Evolutionary conservation across 345 rosid genomes (phyloP).

Genomic region (Hevea brasiliensis): DNA sequence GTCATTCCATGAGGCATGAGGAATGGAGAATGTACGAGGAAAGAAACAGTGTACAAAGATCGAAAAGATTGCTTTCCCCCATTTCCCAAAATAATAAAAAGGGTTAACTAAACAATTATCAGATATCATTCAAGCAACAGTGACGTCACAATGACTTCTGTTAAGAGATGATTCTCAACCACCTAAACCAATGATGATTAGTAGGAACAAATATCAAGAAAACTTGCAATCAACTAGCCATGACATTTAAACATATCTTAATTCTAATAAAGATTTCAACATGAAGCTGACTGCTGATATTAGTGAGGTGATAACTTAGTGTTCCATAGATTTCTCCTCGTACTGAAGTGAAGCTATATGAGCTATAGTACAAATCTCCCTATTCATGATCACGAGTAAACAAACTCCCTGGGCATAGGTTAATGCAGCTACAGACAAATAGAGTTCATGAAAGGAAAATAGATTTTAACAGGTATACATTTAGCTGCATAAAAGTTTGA

Average conservation of each 20-base stretch:
- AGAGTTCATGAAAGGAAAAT: background rate
- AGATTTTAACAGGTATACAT: background rate
- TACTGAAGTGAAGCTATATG: background rate
- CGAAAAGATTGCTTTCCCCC: background rate
- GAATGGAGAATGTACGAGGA: background rate
- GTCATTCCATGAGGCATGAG: background rate
- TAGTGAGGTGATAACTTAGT: background rate
- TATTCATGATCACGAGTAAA: background rate
- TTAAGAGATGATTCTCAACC: background rate
- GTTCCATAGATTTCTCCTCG: background rate
- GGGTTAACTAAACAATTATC: background rate
- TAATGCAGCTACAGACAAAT: background rate
- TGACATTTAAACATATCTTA: background rate
- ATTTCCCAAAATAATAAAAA: background rate
- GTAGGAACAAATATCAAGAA: background rate
- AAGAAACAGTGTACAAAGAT: background rate
- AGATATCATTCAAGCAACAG: background rate
- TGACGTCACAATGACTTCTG: background rate
- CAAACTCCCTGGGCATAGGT: background rate
- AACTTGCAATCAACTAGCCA: background rate
- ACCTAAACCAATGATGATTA: background rate
- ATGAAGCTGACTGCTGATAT: background rate
- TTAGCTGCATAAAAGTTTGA: background rate
- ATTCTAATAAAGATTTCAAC: no score
- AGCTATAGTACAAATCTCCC: background rate